Conservation (phyloP, 73 alveolate species). For the Blepharisma japonicum region DNA sequence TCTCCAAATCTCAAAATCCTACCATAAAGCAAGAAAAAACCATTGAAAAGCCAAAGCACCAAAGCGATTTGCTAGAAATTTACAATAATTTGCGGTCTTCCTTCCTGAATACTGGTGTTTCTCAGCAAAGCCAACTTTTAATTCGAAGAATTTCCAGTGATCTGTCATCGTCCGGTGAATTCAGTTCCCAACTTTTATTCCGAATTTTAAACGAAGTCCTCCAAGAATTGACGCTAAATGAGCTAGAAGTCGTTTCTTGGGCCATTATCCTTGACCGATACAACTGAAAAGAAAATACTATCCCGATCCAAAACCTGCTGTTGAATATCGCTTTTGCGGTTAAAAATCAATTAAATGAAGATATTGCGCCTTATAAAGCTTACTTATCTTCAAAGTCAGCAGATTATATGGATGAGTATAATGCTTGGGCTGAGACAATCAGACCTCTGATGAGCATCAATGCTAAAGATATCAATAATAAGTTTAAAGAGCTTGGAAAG, state of each 20-base stretch:
- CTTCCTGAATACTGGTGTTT: background rate
- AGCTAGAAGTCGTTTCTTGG: background rate
- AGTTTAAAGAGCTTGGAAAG: constrained; percentile 9
- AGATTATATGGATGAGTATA: constrained; percentile 2
- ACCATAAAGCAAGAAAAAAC: background rate
- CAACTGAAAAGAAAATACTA: background rate
- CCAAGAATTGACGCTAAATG: background rate
- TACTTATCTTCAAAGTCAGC: background rate
- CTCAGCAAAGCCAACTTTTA: constrained; percentile 23
- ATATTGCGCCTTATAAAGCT: background rate
- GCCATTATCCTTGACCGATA: background rate
- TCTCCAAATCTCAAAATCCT: background rate
- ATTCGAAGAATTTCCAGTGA: background rate
- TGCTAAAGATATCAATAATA: constrained; percentile 11
- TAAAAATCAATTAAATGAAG: constrained; percentile 4
- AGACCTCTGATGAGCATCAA: background rate
- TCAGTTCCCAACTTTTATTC: background rate
- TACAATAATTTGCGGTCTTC: background rate
- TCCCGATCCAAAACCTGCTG: background rate
- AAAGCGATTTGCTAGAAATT: background rate
- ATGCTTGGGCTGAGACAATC: background rate
- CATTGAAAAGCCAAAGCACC: background rate
- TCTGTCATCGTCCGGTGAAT: background rate
- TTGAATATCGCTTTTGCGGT: background rate
- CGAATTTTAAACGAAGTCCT: background rate